phyloP scores from a whole-genome alignment of 2,329 filamentous ascomycete genomes.

The Fusarium brevicatenulatum region DNA sequence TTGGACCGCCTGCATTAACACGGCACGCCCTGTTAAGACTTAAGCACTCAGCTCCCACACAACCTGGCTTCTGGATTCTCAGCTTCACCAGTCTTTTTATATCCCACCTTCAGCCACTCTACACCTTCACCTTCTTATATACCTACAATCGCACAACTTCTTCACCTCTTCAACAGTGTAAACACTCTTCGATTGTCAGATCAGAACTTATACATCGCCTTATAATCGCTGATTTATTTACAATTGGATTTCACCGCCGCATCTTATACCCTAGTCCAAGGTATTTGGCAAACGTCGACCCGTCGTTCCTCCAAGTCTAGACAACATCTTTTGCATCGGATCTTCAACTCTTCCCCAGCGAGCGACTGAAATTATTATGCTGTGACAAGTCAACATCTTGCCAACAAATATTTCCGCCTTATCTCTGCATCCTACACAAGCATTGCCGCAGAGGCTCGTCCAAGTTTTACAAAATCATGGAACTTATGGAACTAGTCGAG shows the following conservation, averaged over 20 bases:
- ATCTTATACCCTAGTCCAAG: slow-evolving; percentile 25
- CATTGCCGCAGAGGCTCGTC: not conserved
- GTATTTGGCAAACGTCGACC: not conserved
- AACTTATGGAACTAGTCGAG: slow-evolving; percentile 72
- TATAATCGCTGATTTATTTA: not conserved
- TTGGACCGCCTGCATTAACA: slow-evolving; percentile 31
- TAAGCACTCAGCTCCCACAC: slow-evolving; percentile 29
- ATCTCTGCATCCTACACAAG: not conserved
- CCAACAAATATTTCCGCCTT: not conserved
- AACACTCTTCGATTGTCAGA: not conserved
- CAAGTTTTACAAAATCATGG: slow-evolving; percentile 53
- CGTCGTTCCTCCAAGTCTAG: not conserved
- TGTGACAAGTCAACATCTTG: slow-evolving; percentile 17
- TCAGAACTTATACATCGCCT: not conserved
- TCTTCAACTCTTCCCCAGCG: slow-evolving; percentile 3
- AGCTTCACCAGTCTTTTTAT: slow-evolving; percentile 12
- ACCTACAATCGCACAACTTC: not conserved
- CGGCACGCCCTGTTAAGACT: slow-evolving; percentile 25
- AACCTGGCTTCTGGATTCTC: slow-evolving; percentile 14
- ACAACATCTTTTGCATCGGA: not conserved
- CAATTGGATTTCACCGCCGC: slow-evolving; percentile 5
- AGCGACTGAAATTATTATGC: slow-evolving; percentile 21
- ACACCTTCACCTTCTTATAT: slow-evolving; percentile 8
- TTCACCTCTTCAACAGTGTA: not conserved
- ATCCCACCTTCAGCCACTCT: slow-evolving; percentile 8